Conservation (phyloP, 345 rosid genomes). For the rapeseed (Brassica napus) region Da-Ae NC_063436.1:5227501-5228000, state of each 20-base stretch:
- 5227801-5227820: not conserved
- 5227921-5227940: conserved; percentile 11
- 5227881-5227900: not conserved
- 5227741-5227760: not conserved
- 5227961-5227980: not conserved
- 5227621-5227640: not conserved
- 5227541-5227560: too few relatives aligned
- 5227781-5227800: not conserved
- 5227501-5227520: not conserved
- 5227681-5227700: not conserved
- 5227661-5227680: not conserved
- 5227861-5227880: not conserved
- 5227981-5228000: conserved; percentile 18
- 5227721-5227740: not conserved
- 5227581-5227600: not conserved
- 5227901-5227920: conserved; percentile 1
- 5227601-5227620: not conserved
- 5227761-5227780: not conserved
- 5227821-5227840: not conserved
- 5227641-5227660: not conserved
- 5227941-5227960: conserved; percentile 5
- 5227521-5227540: too few relatives aligned
- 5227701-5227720: not conserved
- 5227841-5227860: not conserved
- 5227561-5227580: not conserved